Percentiles rank a stretch among this genome's conserved stretches.
phyloP scores from a whole-genome alignment of 768 basidiomycete species.

The Termitomyces sp. region DNA sequence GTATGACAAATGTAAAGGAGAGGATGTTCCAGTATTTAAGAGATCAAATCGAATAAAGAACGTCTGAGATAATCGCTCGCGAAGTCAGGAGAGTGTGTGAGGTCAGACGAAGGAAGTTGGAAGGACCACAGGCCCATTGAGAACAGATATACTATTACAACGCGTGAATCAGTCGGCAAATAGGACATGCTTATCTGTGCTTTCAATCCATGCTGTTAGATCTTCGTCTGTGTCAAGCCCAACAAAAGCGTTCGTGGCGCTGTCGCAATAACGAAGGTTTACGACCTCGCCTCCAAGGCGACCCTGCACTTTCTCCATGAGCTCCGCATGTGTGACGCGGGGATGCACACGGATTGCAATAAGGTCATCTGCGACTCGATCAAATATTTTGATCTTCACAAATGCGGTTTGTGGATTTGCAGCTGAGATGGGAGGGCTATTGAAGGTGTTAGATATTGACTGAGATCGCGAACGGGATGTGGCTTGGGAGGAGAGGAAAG shows the following conservation, averaged over 20 bases:
- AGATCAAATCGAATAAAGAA: slow-evolving; percentile 16
- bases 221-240: slow-evolving; percentile 60
- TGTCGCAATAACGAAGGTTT: slow-evolving; percentile 71
- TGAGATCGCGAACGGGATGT: slow-evolving; percentile 55
- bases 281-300: slow-evolving; percentile 73
- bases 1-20: slow-evolving; percentile 1
- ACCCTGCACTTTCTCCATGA: slow-evolving; percentile 89
- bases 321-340: slow-evolving; percentile 74
- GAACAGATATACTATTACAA: neutral
- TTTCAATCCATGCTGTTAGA: slow-evolving; percentile 69
- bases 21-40: slow-evolving; percentile 7
- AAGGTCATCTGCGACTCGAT: slow-evolving; percentile 87
- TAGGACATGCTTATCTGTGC: slow-evolving; percentile 77
- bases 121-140: neutral
- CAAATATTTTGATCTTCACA: slow-evolving; percentile 98
- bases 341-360: slow-evolving; percentile 98
- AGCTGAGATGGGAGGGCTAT: slow-evolving; percentile 70
- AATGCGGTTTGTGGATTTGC: slow-evolving; percentile 81
- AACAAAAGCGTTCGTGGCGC: slow-evolving; percentile 57
- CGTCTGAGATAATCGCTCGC: slow-evolving; percentile 1
- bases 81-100: neutral
- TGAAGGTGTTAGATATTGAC: slow-evolving; percentile 52
- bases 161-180: slow-evolving; percentile 57
- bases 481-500: slow-evolving; percentile 49
- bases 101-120: neutral